These are phyloP conservation scores for Boletus speciosus DNA, from an alignment of 768 basidiomycete genomes.

Conservation along the genomic window DNA sequence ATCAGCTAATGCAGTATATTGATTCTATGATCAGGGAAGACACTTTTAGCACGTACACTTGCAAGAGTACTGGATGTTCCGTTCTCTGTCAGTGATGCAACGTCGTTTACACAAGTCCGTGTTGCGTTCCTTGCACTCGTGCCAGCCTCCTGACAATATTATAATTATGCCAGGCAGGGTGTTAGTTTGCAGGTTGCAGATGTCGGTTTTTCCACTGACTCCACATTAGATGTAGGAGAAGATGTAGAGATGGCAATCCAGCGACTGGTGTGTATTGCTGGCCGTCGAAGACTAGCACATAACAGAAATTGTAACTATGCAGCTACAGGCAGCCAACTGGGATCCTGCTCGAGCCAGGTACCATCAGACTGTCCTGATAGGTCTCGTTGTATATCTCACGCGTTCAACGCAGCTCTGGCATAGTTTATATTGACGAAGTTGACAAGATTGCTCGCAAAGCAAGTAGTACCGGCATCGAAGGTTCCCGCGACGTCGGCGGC, in stretches of 20 bases:
- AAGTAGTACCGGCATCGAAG: constrained; percentile 53
- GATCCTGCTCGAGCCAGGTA: constrained; percentile 85
- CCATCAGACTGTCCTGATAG: not conserved
- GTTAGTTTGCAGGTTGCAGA: constrained; percentile 40
- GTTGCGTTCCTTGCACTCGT: not conserved
- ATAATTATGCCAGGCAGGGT: constrained; percentile 54
- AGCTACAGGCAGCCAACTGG: constrained; percentile 90
- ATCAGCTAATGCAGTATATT: not conserved
- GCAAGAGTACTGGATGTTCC: constrained; percentile 90
- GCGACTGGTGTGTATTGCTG: constrained; percentile 53
- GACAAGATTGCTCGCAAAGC: constrained; percentile 84
- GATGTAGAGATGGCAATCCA: constrained; percentile 93
- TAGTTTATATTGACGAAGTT: constrained; percentile 94
- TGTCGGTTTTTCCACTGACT: constrained; percentile 2
- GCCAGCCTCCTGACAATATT: constrained; percentile 6
- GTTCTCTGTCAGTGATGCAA: constrained; percentile 91
- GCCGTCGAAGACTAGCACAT: not conserved
- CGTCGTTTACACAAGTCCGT: constrained; percentile 84
- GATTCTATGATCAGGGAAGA: constrained; percentile 60
- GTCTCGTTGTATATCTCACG: constrained; percentile 2
- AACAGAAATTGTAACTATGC: constrained; percentile 2
- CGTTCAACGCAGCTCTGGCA: constrained; percentile 64
- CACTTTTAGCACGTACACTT: constrained; percentile 85
- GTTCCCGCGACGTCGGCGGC: constrained; percentile 85
- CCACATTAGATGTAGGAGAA: constrained; percentile 79